Evolutionary conservation across 2,329 filamentous ascomycete species (phyloP), one percentile per base, ranked within the genome.

Genomic region (Ceratocystis harringtonii): DNA sequence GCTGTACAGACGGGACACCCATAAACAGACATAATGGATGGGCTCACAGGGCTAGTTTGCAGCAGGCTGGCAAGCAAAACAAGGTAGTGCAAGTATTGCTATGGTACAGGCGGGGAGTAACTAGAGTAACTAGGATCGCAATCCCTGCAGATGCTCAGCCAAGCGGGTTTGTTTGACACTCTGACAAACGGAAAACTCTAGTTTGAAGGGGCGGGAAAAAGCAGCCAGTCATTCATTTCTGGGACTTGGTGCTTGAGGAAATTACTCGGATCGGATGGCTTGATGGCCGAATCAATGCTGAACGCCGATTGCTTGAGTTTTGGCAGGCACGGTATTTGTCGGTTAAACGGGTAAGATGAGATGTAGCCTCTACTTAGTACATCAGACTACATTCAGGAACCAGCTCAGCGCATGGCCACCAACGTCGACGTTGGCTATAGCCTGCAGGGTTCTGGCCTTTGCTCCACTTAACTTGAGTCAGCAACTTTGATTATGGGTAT

Each of bases 101-200:
- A 17, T 22, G 48, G 48, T 25, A 6, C 48, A 52, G 48, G 48
- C 22, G 48, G 10, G 48, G 48, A 52, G 48, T 52, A 52, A 25
- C 48, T 28, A 12, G 12, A 41, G 36, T 15, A 41, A 15, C 25
- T 28, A 15, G 48, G 48, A 28, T 52, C 48, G 44, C 61, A 65
- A 65, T 65, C 68, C 69, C 69, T 69, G 70, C 50, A 36, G 22
- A 36, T 36, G 32, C 60, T 19, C 61, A 52, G n/a, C 66, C 36
- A 60, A 55, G 63, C 57, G 28, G n/a, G 30, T 61, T 43, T 43
- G 57, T 28, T 52, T 52, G 48, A 52, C 48, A 52, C 48, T 15
- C 48, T 52, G 22, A 52, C 48, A 52, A 52, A 52, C 48, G 48
- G 48, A 15, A 52, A 52, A 52, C 48, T 25, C 48, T 52, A 52